Evolutionary conservation across 1,284 basidiomycete species (phyloP).

Genomic region (Naganishia sp.): DNA sequence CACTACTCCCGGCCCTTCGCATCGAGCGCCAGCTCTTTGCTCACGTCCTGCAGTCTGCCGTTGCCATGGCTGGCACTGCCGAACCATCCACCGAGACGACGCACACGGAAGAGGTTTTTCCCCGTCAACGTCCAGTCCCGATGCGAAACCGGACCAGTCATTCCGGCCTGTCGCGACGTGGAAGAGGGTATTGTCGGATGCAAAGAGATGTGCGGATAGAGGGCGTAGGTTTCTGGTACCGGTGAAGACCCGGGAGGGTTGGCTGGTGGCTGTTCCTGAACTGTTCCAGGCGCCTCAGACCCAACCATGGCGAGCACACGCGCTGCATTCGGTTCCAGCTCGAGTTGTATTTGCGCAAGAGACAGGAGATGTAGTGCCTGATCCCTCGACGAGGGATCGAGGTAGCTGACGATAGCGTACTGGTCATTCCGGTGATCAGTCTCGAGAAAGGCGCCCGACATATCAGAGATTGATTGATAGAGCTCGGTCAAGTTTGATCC

Average conservation of each 20-base stretch:
- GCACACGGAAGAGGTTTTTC: slow-evolving; percentile 20
- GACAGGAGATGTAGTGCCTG: slow-evolving; percentile 15
- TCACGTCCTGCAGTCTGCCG: background rate
- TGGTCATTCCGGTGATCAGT: background rate
- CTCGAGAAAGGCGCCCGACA: slow-evolving; percentile 26
- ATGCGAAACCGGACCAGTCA: background rate
- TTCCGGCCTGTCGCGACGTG: background rate
- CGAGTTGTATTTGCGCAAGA: slow-evolving; percentile 2
- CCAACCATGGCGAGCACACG: slow-evolving; percentile 8
- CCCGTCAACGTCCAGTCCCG: slow-evolving; percentile 25
- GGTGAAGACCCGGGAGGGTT: background rate
- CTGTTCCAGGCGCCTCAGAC: background rate
- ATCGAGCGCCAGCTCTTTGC: slow-evolving; percentile 1
- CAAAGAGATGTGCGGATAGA: slow-evolving; percentile 16
- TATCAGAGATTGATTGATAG: slow-evolving; percentile 25
- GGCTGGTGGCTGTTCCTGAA: background rate
- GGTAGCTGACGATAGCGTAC: slow-evolving; percentile 16
- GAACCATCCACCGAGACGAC: slow-evolving; percentile 27
- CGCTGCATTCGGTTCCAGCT: background rate
- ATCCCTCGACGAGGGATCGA: slow-evolving; percentile 2
- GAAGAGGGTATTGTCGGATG: background rate
- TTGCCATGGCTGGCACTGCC: background rate
- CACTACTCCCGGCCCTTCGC: background rate
- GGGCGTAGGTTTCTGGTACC: slow-evolving; percentile 20
- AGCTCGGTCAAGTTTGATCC: slow-evolving; percentile 6